These are phyloP conservation scores for Symbiodinium pilosum DNA, from an alignment of 73 alveolate genomes.

Conservation along the genomic window DNA sequence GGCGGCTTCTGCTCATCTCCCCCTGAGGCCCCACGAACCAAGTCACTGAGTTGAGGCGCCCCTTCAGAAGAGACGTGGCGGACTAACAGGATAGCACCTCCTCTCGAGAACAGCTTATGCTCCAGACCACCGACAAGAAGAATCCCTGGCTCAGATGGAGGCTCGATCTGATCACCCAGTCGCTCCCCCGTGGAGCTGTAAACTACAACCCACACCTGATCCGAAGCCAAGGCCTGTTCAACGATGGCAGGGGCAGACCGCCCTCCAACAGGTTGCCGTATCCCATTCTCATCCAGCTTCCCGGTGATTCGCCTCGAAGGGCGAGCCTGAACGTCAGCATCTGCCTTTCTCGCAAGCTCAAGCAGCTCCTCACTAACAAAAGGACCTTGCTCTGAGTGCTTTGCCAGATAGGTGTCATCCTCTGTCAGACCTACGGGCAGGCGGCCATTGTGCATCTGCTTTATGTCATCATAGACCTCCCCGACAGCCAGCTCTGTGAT, in stretches of 20 bases:
- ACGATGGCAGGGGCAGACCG: not conserved
- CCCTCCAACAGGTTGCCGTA: not conserved
- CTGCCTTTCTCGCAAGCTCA: not conserved
- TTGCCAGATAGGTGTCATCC: not conserved
- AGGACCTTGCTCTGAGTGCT: not conserved
- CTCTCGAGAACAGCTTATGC: not conserved
- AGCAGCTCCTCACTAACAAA: no score
- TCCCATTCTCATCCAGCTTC: not conserved
- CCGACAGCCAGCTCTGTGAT: not conserved
- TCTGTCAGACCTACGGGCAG: not conserved
- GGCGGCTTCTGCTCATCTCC: not conserved
- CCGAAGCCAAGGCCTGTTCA: not conserved
- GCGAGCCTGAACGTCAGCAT: not conserved
- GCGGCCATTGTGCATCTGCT: not conserved
- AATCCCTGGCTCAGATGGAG: not conserved
- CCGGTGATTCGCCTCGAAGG: not conserved
- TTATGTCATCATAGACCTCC: not conserved
- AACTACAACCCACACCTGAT: not conserved
- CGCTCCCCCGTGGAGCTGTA: not conserved
- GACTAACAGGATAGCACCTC: not conserved
- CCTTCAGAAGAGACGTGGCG: not conserved
- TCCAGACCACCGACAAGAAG: not conserved
- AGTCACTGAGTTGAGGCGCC: not conserved
- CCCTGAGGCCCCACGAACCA: not conserved
- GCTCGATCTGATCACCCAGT: not conserved